These are phyloP conservation scores for Kwoniella heveanensis DNA, from an alignment of 768 basidiomycete species.

Conservation along the genomic window DNA sequence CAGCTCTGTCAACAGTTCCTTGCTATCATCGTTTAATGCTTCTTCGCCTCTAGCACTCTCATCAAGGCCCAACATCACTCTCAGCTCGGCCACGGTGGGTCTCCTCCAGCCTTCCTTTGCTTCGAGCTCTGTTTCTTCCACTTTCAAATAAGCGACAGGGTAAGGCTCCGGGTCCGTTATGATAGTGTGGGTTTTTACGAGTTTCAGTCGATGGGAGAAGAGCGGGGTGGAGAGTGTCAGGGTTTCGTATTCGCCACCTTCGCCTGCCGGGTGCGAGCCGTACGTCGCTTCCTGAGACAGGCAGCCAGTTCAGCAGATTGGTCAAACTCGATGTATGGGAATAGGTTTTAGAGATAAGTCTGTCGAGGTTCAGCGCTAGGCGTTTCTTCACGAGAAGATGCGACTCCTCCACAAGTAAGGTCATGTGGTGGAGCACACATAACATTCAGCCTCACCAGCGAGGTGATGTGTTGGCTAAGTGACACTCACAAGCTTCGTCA, in stretches of 20 bases:
- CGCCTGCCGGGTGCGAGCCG: conserved; percentile 91
- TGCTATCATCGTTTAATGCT: conserved; percentile 59
- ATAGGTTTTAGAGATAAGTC: no score
- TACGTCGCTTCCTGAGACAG: conserved; percentile 83
- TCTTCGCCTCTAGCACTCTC: conserved; percentile 12
- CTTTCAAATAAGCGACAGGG: conserved; percentile 85
- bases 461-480: no score
- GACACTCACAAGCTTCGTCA: conserved; percentile 68
- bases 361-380: no score
- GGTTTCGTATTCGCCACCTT: conserved; percentile 97
- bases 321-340: no score
- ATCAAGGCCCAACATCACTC: conserved; percentile 44
- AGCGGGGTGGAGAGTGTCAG: conserved; percentile 86
- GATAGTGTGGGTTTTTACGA: conserved; percentile 72
- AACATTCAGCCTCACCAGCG: no score
- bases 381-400: no score
- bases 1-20: conserved; percentile 25
- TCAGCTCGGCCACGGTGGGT: conserved; percentile 36
- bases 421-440: no score
- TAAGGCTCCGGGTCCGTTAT: conserved; percentile 65
- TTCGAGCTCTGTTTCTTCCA: conserved; percentile 69
- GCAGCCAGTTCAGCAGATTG: no score
- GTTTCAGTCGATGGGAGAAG: conserved; percentile 73
- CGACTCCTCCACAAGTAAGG: no score
- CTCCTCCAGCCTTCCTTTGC: conserved; percentile 59